Percentiles rank a stretch among this genome's conserved stretches.
phyloP scores from a whole-genome alignment of 805 yeast genomes.

The Huiozyma sinensis region DNA sequence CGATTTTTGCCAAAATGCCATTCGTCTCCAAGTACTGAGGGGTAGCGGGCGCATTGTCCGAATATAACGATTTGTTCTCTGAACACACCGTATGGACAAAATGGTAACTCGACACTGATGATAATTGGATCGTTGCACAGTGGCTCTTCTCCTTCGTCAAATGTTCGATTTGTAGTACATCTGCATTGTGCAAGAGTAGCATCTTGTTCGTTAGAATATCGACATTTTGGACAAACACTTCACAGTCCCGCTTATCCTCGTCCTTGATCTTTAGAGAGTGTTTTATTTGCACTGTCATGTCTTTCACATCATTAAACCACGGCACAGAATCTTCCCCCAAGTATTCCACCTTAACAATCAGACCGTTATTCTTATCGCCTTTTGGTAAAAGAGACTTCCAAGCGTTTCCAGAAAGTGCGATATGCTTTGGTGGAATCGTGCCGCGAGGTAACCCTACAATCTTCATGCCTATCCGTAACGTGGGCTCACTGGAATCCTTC shows the following conservation, averaged over 20 bases:
- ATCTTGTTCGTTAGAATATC: not conserved
- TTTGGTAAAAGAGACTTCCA: constrained; percentile 30
- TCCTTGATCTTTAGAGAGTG: not conserved
- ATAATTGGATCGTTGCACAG: not conserved
- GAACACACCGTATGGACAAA: not conserved
- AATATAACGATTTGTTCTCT: too few species aligned
- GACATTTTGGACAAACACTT: not conserved
- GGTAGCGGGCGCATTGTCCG: too few species aligned
- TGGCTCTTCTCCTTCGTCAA: too few species aligned
- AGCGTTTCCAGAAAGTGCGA: constrained; percentile 39
- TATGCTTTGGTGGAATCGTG: constrained; percentile 9
- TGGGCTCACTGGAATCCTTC: too few species aligned
- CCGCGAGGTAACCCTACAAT: too few species aligned
- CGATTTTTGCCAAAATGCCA: constrained; percentile 3
- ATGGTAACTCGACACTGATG: not conserved
- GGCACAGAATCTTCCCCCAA: not conserved
- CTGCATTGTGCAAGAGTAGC: not conserved
- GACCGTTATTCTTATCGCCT: constrained; percentile 17
- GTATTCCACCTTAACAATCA: constrained; percentile 34
- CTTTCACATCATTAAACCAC: constrained; percentile 11
- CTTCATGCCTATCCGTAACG: too few species aligned
- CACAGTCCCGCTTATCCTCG: not conserved
- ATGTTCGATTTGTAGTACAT: not conserved
- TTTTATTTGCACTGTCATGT: constrained; percentile 26
- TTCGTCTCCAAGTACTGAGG: not conserved